These are phyloP conservation scores for Gaultheria prostrata DNA, from an alignment of 148 eudicot species.

Conservation along the genomic window DNA sequence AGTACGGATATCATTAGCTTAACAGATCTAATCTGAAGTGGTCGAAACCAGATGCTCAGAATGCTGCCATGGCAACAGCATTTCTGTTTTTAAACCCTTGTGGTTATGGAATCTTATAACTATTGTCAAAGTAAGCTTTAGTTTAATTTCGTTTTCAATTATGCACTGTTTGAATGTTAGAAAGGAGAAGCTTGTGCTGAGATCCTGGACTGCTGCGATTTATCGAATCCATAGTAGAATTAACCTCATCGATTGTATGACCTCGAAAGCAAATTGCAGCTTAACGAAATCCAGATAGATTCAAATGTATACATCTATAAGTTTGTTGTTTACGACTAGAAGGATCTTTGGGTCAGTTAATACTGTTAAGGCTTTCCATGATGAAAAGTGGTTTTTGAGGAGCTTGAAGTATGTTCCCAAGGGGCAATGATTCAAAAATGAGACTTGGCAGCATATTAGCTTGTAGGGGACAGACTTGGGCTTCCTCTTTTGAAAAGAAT, in stretches of 20 bases:
- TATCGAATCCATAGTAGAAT: neutral
- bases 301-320: neutral
- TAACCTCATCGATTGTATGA: neutral
- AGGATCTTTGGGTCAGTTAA: neutral
- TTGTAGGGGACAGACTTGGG: neutral
- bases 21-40: neutral
- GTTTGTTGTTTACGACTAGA: neutral
- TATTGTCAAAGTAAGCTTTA: neutral
- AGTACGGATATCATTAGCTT: neutral
- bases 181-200: neutral
- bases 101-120: neutral
- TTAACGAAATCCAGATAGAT: neutral
- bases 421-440: neutral
- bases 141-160: neutral
- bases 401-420: neutral
- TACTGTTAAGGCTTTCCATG: neutral
- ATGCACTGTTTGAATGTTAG: neutral
- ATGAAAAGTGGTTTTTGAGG: neutral
- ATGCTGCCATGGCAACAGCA: neutral
- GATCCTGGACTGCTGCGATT: neutral
- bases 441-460: neutral
- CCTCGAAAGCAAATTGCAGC: neutral
- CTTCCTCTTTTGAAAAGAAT: no score
- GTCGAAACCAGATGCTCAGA: neutral
- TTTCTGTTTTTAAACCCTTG: neutral